Evolutionary conservation across 805 yeast genomes (phyloP).

Genomic region (Wickerhamiella sorbophila): DNA sequence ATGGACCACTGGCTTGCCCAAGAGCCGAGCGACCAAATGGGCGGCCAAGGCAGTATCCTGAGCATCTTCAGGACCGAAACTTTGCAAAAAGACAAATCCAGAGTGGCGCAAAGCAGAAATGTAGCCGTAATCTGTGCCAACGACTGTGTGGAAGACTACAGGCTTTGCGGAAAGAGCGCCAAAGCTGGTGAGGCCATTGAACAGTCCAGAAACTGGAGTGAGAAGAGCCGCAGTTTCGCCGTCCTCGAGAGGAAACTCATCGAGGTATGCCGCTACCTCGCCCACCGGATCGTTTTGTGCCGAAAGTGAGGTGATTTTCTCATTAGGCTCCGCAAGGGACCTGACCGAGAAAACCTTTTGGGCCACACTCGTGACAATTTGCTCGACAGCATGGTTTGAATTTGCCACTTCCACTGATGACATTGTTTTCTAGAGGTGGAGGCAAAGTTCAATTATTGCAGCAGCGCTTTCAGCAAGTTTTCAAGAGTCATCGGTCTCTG

Average conservation of each 20-base stretch:
- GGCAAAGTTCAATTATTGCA: constrained; percentile 1
- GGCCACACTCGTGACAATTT: constrained; percentile 3
- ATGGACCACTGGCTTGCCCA: constrained; percentile 51
- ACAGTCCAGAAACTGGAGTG: constrained; percentile 11
- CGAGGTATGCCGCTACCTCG: constrained; percentile 3
- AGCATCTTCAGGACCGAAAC: constrained; percentile 45
- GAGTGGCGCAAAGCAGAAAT: constrained; percentile 64
- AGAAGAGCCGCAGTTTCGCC: constrained; percentile 9
- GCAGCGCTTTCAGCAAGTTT: neutral
- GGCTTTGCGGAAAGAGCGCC: constrained; percentile 8
- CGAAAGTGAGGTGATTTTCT: neutral
- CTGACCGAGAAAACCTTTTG: neutral
- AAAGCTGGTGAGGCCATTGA: constrained; percentile 15
- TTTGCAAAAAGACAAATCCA: constrained; percentile 47
- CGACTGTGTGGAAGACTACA: constrained; percentile 15
- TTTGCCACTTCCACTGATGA: neutral
- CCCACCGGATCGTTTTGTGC: constrained; percentile 7
- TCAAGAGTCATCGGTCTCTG: neutral
- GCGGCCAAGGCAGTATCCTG: constrained; percentile 43
- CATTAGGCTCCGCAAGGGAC: neutral
- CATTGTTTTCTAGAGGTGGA: neutral
- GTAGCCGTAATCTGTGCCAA: constrained; percentile 44
- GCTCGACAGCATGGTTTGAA: constrained; percentile 1
- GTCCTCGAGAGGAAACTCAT: constrained; percentile 2
- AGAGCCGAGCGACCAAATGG: constrained; percentile 37